phyloP scores from a whole-genome alignment of 2,329 filamentous ascomycete genomes.

The Monilinia laxa region DNA sequence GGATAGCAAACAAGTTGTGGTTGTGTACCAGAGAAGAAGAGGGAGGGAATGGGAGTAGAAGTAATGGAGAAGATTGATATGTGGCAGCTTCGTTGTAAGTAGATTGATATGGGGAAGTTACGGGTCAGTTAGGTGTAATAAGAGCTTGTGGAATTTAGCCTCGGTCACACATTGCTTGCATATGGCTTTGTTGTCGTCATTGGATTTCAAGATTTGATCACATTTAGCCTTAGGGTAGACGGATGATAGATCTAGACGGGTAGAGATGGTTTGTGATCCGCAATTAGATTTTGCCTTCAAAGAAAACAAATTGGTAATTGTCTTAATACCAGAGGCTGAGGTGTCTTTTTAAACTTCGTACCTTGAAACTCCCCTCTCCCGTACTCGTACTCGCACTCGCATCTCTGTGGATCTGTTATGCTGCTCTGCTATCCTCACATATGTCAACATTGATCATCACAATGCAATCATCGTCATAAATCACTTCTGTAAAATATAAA shows the following conservation, averaged over 20 bases:
- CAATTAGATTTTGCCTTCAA: neutral
- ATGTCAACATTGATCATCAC: neutral
- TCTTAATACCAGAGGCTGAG: neutral
- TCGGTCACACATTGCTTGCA: conserved; percentile 6
- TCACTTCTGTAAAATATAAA: conserved; percentile 13
- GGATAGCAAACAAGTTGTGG: neutral
- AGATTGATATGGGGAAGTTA: conserved; percentile 16
- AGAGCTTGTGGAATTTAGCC: conserved; percentile 13
- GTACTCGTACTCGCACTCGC: conserved; percentile 4
- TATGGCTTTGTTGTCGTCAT: conserved; percentile 6
- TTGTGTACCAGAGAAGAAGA: neutral
- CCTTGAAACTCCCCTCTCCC: neutral
- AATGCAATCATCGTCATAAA: neutral
- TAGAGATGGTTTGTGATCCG: neutral
- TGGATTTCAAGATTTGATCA: conserved; percentile 3
- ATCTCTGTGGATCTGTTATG: neutral
- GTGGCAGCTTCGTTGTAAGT: conserved; percentile 14
- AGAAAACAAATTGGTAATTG: conserved; percentile 15
- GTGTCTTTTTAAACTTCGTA: neutral
- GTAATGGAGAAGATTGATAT: neutral
- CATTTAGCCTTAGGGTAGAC: conserved; percentile 9
- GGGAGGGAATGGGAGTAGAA: neutral
- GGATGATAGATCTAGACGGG: neutral
- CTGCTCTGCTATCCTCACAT: neutral
- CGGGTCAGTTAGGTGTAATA: neutral